Conservation (phyloP, 2,329 filamentous ascomycete genomes). For the Hypoxylon rubiginosum region DNA sequence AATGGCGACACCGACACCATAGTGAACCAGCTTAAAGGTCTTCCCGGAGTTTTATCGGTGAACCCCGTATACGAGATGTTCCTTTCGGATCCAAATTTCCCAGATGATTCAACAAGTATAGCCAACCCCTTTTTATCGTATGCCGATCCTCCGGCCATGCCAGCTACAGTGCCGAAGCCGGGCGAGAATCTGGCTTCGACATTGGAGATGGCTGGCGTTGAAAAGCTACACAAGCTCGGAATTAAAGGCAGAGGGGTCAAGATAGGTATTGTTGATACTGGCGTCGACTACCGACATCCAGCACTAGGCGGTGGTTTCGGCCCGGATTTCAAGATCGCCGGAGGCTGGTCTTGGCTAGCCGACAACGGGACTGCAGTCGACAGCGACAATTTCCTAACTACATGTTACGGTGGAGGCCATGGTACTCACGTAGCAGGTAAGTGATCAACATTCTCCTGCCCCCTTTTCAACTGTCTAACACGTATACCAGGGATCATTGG, state of each 20-base stretch:
- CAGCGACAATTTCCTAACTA: slow-evolving; percentile 23
- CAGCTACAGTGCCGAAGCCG: slow-evolving; percentile 15
- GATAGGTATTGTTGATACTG: slow-evolving; percentile 41
- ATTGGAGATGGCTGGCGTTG: slow-evolving; percentile 34
- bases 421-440: slow-evolving; percentile 38
- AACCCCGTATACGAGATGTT: slow-evolving; percentile 32
- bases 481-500: slow-evolving; percentile 27
- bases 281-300: slow-evolving; percentile 37
- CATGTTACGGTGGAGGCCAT: slow-evolving; percentile 35
- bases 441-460: neutral
- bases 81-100: slow-evolving; percentile 17
- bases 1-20: slow-evolving; percentile 6
- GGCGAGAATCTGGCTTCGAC: slow-evolving; percentile 28
- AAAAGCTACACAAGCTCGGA: slow-evolving; percentile 35
- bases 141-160: slow-evolving; percentile 26
- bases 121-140: slow-evolving; percentile 24
- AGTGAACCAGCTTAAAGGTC: slow-evolving; percentile 3
- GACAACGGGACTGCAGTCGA: slow-evolving; percentile 32
- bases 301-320: slow-evolving; percentile 35
- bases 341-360: slow-evolving; percentile 32
- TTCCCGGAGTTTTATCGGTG: slow-evolving; percentile 35
- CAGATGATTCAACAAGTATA: neutral
- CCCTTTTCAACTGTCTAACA: neutral
- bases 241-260: slow-evolving; percentile 38
- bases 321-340: slow-evolving; percentile 34